phyloP scores from a whole-genome alignment of 2,329 filamentous ascomycete genomes.

The Trichoderma aggressivum region DNA sequence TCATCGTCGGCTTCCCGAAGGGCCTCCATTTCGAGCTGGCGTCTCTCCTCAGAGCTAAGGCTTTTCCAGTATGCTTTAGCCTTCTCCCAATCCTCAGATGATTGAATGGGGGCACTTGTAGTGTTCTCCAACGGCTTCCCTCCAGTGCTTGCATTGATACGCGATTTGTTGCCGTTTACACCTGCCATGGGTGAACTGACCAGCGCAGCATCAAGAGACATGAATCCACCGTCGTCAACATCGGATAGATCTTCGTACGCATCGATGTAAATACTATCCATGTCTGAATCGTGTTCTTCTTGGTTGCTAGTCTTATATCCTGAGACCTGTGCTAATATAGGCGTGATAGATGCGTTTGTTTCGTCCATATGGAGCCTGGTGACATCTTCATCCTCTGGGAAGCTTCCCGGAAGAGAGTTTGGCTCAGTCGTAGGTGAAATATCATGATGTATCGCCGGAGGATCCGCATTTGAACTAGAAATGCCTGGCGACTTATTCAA shows the following conservation, averaged over 20 bases:
- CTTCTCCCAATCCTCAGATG: constrained; percentile 59
- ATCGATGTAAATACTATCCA: constrained; percentile 67
- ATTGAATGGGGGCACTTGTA: background rate
- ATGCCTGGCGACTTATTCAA: background rate
- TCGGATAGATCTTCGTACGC: constrained; percentile 71
- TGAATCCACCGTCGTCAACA: constrained; percentile 62
- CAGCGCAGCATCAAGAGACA: constrained; percentile 70
- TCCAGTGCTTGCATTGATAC: background rate
- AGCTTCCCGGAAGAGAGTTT: constrained; percentile 12
- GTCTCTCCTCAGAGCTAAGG: constrained; percentile 59
- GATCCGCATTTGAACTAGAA: background rate
- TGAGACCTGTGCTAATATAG: constrained; percentile 21
- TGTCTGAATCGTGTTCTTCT: constrained; percentile 44
- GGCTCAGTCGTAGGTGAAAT: background rate
- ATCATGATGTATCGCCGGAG: background rate
- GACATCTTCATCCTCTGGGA: constrained; percentile 1
- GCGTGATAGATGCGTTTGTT: background rate
- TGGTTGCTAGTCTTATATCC: constrained; percentile 22
- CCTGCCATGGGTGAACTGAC: constrained; percentile 46
- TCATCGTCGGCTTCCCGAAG: constrained; percentile 50
- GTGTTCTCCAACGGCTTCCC: background rate
- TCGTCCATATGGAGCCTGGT: background rate
- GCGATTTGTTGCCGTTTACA: background rate
- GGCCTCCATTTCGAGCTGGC: constrained; percentile 58
- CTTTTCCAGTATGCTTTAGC: constrained; percentile 69